Evolutionary conservation across 1,284 basidiomycete genomes (phyloP).

Genomic region (Boletus holoroseus): DNA sequence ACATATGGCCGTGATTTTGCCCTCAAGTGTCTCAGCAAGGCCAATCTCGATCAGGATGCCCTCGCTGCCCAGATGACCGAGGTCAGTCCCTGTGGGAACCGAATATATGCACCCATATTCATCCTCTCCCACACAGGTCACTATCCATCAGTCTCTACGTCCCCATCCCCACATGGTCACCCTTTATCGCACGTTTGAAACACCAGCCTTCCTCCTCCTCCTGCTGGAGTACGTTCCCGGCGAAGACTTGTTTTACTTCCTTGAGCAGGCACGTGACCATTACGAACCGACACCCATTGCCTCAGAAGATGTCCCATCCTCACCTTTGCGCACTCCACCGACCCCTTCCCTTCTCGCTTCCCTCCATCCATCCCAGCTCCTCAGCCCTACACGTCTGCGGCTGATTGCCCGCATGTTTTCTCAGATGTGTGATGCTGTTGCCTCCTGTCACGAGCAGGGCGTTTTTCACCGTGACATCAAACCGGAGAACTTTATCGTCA

Average conservation of each 20-base stretch:
- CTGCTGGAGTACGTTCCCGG: slow-evolving; percentile 93
- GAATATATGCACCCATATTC: slow-evolving; percentile 10
- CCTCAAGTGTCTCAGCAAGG: slow-evolving; percentile 93
- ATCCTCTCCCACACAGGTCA: slow-evolving; percentile 50
- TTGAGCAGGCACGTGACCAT: slow-evolving; percentile 88
- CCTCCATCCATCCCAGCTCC: slow-evolving; percentile 74
- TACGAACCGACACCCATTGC: slow-evolving; percentile 56
- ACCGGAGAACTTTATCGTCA: slow-evolving; percentile 94
- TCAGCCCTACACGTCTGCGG: slow-evolving; percentile 81
- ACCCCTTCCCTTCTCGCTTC: slow-evolving; percentile 92
- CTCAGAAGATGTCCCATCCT: slow-evolving; percentile 40
- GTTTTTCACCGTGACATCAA: slow-evolving; percentile 98
- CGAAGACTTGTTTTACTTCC: slow-evolving; percentile 95
- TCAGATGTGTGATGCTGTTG: slow-evolving; percentile 97
- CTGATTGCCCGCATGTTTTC: slow-evolving; percentile 96
- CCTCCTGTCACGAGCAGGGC: slow-evolving; percentile 88
- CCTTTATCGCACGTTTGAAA: slow-evolving; percentile 85
- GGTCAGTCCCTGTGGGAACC: slow-evolving; percentile 40
- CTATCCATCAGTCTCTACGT: slow-evolving; percentile 90
- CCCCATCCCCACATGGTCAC: slow-evolving; percentile 94
- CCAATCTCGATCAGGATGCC: slow-evolving; percentile 82
- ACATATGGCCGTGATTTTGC: slow-evolving; percentile 86
- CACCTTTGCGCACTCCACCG: slow-evolving; percentile 67
- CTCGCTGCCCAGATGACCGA: slow-evolving; percentile 85
- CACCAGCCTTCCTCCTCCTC: slow-evolving; percentile 72